Conservation (phyloP, 257 asterid species). For the Solanum infundibuliforme region DNA sequence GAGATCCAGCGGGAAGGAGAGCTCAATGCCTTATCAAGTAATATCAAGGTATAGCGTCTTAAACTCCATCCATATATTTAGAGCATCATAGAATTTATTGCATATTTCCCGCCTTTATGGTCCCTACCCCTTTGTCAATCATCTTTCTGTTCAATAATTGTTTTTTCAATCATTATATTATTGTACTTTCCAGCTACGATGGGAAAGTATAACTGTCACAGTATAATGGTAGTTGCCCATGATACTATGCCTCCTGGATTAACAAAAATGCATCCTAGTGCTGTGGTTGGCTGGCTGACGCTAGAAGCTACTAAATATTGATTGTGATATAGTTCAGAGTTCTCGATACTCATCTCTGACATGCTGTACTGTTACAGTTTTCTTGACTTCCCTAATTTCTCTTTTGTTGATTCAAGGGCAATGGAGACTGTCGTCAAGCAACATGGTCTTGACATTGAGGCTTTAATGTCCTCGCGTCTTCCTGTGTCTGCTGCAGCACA, state of each 20-base stretch:
- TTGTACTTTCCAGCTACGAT: not conserved
- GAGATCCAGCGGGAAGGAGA: conserved; percentile 97
- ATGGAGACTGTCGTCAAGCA: conserved; percentile 98
- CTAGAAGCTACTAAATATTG: not conserved
- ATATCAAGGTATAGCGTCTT: conserved; percentile 65
- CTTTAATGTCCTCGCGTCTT: conserved; percentile 73
- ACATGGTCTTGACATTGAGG: conserved; percentile 85
- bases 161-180: not conserved
- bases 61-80: not conserved
- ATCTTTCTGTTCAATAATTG: not conserved
- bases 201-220: not conserved
- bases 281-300: not conserved
- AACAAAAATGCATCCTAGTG: not conserved
- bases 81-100: not conserved
- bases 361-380: not conserved
- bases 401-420: conserved; percentile 51
- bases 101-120: not conserved
- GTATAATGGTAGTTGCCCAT: not conserved
- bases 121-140: not conserved
- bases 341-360: not conserved
- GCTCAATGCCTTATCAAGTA: conserved; percentile 96
- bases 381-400: not conserved
- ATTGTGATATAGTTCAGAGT: not conserved
- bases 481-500: conserved; percentile 68
- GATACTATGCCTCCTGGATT: not conserved